phyloP scores from a whole-genome alignment of 257 asterid species.

The Primulina eburnea region DNA sequence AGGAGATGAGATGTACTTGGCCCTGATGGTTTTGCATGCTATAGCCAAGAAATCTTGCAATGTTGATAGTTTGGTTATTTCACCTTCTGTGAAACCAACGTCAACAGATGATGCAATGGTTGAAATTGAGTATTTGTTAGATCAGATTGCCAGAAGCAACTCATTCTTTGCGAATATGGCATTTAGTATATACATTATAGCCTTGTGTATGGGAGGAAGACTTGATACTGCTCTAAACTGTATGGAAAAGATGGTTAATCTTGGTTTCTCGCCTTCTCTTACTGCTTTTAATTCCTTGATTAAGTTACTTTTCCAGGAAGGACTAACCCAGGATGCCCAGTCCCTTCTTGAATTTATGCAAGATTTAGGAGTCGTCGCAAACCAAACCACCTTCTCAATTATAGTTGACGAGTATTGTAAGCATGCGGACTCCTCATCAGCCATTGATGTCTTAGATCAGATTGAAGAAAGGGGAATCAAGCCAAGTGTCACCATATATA shows the following conservation, averaged over 20 bases:
- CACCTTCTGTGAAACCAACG: slow-evolving; percentile 19
- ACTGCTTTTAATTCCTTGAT: slow-evolving; percentile 60
- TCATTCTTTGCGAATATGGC: slow-evolving; percentile 34
- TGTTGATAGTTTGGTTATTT: slow-evolving; percentile 21
- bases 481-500: slow-evolving; percentile 44
- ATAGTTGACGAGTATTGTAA: slow-evolving; percentile 43
- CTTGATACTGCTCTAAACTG: slow-evolving; percentile 42
- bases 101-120: slow-evolving; percentile 28
- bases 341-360: slow-evolving; percentile 47
- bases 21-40: slow-evolving; percentile 42
- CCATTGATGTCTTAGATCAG: slow-evolving; percentile 42
- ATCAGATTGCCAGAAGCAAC: slow-evolving; percentile 33
- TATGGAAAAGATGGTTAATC: slow-evolving; percentile 42
- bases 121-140: slow-evolving; percentile 46
- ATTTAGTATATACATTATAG: slow-evolving; percentile 55
- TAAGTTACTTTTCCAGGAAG: slow-evolving; percentile 45
- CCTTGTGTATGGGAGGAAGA: slow-evolving; percentile 45
- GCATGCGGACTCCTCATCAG: slow-evolving; percentile 39
- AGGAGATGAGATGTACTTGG: slow-evolving; percentile 44
- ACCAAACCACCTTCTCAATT: slow-evolving; percentile 40
- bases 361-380: slow-evolving; percentile 43
- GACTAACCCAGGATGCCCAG: slow-evolving; percentile 39
- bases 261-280: slow-evolving; percentile 36
- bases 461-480: slow-evolving; percentile 46
- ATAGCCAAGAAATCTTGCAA: slow-evolving; percentile 45